Conservation (phyloP, 148 eudicot genomes). For the Amaranthus palmeri region DNA sequence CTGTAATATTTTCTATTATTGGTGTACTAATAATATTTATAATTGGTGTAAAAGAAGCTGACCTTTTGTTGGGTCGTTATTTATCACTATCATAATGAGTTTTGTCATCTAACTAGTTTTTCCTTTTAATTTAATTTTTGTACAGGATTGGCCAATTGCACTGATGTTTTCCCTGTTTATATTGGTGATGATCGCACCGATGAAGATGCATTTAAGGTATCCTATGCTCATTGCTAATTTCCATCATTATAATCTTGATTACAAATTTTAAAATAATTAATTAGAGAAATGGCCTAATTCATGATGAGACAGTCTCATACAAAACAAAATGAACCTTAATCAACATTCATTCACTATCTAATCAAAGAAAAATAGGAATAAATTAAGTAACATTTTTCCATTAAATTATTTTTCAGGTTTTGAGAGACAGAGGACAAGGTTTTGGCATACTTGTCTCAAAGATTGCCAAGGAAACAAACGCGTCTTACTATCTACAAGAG, state of each 20-base stretch:
- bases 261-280: no score
- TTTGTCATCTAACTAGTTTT: constrained; percentile 10
- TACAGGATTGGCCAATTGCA: constrained; percentile 59
- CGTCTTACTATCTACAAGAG: constrained; percentile 72
- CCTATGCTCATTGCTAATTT: constrained; percentile 8
- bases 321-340: no score
- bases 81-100: not conserved
- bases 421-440: constrained; percentile 83
- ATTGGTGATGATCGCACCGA: constrained; percentile 94
- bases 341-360: not conserved
- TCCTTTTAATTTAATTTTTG: not conserved
- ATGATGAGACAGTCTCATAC: no score
- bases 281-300: no score
- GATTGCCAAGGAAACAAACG: constrained; percentile 74
- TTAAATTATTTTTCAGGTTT: constrained; percentile 33
- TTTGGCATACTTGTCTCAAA: constrained; percentile 89
- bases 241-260: no score
- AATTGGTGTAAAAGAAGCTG: constrained; percentile 13
- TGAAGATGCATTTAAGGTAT: constrained; percentile 96
- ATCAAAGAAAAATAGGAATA: not conserved
- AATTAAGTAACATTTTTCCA: not conserved
- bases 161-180: constrained; percentile 78
- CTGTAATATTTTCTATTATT: not conserved
- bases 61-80: constrained; percentile 11
- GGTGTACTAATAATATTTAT: not conserved